Base-by-base conservation (phyloP, 75 land plant genomes). In the Azolla pinnata region DNA sequence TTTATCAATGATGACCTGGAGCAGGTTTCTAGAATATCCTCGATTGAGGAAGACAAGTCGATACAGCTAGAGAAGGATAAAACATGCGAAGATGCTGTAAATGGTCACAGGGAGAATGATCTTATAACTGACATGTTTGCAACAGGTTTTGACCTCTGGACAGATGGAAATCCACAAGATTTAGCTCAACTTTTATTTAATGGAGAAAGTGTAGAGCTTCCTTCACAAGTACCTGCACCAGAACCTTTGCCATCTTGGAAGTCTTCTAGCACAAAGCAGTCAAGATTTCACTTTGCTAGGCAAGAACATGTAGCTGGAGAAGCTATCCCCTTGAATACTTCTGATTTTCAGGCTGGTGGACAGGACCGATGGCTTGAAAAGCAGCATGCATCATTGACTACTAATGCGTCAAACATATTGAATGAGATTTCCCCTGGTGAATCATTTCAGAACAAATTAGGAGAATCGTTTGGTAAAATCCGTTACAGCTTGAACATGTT, bases 271-370 rank as follows among this genome's bases (percentile, higher is more conserved):
- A 73, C 56, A 49, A 74, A 72, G 40, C 87, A 88, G 62, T 84
- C 88, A 25, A 79, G 83, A 49, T 88, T 88, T 63, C 85, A 83
- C 20, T 88, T 88, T 81, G 93, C 93, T n/a, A 81, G 93, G 51
- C 72, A 81, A 58, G 88, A 81, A 29, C 76, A 73, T 19, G 61
- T 62, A 40, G 50, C 8, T 3, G 58, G 29, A 27, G 65, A 77
- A 33, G 5, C 26, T 1, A 12, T 52, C 4, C 27, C 5, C 10
- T 52, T 29, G 27, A 14, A 23, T 2, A 52, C 24, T 10, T 1
- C 27, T 52, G 3, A 4, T 24, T 25, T 2, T 23, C 54, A 52
- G 54, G 14, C 2, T 23, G 28, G 14, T 52, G 54, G 27, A 10
- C 24, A 25, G 28, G 23, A 46, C 10, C 2, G n/a, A 23, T 46